phyloP scores from a whole-genome alignment of 768 basidiomycete genomes.

The Lentinula raphanica region DNA sequence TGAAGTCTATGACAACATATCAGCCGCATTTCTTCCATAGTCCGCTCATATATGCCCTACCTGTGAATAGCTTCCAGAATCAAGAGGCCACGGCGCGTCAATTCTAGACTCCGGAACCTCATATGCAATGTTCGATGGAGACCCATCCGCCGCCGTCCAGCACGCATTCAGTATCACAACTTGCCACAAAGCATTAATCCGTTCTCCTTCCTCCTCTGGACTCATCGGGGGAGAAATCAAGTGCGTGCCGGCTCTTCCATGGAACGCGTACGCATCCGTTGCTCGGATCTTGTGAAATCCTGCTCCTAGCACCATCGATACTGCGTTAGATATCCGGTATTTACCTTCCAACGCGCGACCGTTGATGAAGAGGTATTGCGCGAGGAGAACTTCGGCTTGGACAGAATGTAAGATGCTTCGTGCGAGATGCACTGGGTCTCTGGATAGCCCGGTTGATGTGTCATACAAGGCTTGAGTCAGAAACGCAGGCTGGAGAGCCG shows the following conservation, averaged over 20 bases:
- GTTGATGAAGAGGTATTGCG: constrained; percentile 38
- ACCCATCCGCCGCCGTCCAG: constrained; percentile 24
- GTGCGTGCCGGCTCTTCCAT: constrained; percentile 11
- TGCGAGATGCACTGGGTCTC: constrained; percentile 21
- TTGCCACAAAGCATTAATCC: constrained; percentile 34
- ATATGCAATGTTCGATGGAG: constrained; percentile 26
- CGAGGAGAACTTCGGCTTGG: constrained; percentile 38
- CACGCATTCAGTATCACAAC: constrained; percentile 30
- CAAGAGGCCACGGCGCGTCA: constrained; percentile 39
- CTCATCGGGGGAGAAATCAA: constrained; percentile 24
- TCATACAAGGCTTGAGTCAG: constrained; percentile 15
- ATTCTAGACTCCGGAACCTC: constrained; percentile 21
- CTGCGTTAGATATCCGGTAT: constrained; percentile 35
- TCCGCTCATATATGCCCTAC: not conserved
- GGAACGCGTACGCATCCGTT: constrained; percentile 3
- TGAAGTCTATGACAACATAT: not conserved
- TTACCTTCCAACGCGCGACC: constrained; percentile 39
- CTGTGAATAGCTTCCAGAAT: constrained; percentile 10
- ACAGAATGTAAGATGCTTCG: constrained; percentile 26
- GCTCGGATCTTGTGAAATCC: constrained; percentile 25
- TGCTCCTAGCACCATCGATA: constrained; percentile 25
- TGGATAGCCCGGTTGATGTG: constrained; percentile 10
- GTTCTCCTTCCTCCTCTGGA: constrained; percentile 28
- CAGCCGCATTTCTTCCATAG: not conserved
- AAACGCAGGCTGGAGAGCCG: constrained; percentile 11